A percentile compares a stretch with the other conserved stretches of the same genome.
These are phyloP conservation scores for Tilletia walkeri DNA, from an alignment of 1,284 basidiomycete species.

Conservation along the genomic window DNA sequence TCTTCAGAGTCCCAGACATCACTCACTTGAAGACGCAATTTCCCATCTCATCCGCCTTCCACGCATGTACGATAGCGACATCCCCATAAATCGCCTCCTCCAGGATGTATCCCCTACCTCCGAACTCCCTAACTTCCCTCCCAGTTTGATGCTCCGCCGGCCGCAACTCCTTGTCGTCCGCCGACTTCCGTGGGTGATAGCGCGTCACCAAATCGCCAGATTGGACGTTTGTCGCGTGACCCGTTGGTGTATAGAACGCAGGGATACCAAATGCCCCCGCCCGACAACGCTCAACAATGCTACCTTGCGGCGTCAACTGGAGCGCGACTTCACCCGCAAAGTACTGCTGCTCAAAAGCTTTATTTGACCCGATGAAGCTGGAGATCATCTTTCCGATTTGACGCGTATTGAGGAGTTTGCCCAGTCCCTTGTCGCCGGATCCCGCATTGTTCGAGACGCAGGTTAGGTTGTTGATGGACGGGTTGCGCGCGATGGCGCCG, in stretches of 20 bases:
- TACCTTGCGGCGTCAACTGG: conserved; percentile 58
- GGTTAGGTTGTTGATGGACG: conserved; percentile 42
- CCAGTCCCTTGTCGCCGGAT: conserved; percentile 46
- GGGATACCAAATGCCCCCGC: conserved; percentile 92
- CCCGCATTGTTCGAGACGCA: conserved; percentile 54
- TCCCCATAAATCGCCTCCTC: conserved; percentile 84
- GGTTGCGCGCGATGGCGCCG: conserved; percentile 37
- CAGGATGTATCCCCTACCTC: conserved; percentile 78
- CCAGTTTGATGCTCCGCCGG: conserved; percentile 53
- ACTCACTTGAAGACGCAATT: conserved; percentile 57
- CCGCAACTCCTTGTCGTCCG: conserved; percentile 31
- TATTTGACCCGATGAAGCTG: conserved; percentile 54
- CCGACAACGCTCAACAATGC: conserved; percentile 83
- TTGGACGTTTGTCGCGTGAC: conserved; percentile 59
- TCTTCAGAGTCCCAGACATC: no score
- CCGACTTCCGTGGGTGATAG: conserved; percentile 45
- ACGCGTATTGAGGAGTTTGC: conserved; percentile 40
- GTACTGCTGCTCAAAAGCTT: conserved; percentile 50
- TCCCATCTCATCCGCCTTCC: conserved; percentile 82
- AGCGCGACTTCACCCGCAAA: conserved; percentile 46
- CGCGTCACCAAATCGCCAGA: conserved; percentile 56
- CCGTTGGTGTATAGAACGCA: conserved; percentile 92
- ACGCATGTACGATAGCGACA: conserved; percentile 84
- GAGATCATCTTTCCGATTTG: conserved; percentile 49
- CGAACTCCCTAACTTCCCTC: conserved; percentile 77